phyloP scores from a whole-genome alignment of 257 asterid species.

The Haberlea rhodopensis region DNA sequence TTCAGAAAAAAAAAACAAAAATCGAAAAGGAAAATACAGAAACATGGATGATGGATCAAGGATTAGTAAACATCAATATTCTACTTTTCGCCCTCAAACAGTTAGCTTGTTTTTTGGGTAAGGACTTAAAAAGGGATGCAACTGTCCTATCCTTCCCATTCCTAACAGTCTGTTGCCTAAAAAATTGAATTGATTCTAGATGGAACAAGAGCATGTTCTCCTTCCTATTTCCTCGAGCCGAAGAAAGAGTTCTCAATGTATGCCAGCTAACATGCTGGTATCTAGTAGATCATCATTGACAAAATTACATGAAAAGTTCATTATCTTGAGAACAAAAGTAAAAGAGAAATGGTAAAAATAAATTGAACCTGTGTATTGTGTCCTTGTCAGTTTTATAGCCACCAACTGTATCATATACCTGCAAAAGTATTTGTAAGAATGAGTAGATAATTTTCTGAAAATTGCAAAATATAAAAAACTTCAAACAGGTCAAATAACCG shows the following conservation, averaged over 20 bases:
- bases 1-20: background rate
- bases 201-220: background rate
- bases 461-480: slow-evolving; percentile 6
- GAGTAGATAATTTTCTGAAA: slow-evolving; percentile 25
- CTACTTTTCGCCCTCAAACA: slow-evolving; percentile 1
- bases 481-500: slow-evolving; percentile 16
- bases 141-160: background rate
- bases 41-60: background rate
- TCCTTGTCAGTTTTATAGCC: slow-evolving; percentile 80
- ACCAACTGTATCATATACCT: slow-evolving; percentile 95
- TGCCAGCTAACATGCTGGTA: slow-evolving; percentile 9
- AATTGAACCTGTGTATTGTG: slow-evolving; percentile 55
- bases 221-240: slow-evolving; percentile 11
- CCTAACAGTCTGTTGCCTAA: slow-evolving; percentile 17
- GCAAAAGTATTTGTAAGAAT: slow-evolving; percentile 35
- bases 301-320: slow-evolving; percentile 19
- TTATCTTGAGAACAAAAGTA: slow-evolving; percentile 18
- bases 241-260: slow-evolving; percentile 15
- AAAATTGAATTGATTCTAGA: background rate
- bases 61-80: background rate
- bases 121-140: slow-evolving; percentile 11
- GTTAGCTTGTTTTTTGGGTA: slow-evolving; percentile 1
- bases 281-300: slow-evolving; percentile 11
- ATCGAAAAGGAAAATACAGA: background rate
- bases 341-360: slow-evolving; percentile 20